Evolutionary conservation across 2,329 filamentous ascomycete species (phyloP).

Genomic region (Davidsoniella eucalypti): DNA sequence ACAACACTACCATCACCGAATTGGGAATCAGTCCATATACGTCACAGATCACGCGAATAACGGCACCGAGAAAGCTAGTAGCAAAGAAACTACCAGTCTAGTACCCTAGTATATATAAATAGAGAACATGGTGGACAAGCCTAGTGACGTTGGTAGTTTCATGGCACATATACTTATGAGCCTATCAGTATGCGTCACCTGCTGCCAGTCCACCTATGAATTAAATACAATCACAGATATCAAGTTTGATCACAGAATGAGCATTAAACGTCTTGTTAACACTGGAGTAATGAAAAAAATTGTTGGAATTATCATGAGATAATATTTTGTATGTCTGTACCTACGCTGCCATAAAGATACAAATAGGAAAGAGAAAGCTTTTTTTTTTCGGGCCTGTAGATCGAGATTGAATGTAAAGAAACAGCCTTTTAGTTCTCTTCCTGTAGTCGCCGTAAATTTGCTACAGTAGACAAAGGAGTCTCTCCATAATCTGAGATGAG

Average conservation of each 20-base stretch:
- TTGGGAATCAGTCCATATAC: neutral
- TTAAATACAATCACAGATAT: too few relatives aligned
- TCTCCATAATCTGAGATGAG: conserved; percentile 77
- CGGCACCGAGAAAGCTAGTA: neutral
- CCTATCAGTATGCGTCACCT: too few relatives aligned
- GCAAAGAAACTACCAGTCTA: neutral
- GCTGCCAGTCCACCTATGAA: too few relatives aligned
- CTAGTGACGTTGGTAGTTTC: too few relatives aligned
- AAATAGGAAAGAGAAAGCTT: neutral
- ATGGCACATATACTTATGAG: too few relatives aligned
- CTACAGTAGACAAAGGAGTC: conserved; percentile 10
- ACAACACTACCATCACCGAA: neutral
- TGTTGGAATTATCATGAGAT: neutral
- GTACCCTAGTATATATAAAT: too few relatives aligned
- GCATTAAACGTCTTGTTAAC: too few relatives aligned
- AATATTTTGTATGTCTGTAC: conserved; percentile 1
- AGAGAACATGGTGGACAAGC: too few relatives aligned
- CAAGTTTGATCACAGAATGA: too few relatives aligned
- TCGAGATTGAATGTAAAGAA: too few relatives aligned
- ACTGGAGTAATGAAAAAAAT: too few relatives aligned
- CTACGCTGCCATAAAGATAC: neutral
- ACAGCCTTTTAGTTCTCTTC: conserved; percentile 8
- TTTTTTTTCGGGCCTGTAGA: neutral
- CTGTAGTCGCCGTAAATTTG: conserved; percentile 13
- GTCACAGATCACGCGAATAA: neutral